Percentiles rank a stretch among this genome's conserved stretches.
Conservation (phyloP, 2,329 filamentous ascomycete species). For the Talaromyces piceae region DNA sequence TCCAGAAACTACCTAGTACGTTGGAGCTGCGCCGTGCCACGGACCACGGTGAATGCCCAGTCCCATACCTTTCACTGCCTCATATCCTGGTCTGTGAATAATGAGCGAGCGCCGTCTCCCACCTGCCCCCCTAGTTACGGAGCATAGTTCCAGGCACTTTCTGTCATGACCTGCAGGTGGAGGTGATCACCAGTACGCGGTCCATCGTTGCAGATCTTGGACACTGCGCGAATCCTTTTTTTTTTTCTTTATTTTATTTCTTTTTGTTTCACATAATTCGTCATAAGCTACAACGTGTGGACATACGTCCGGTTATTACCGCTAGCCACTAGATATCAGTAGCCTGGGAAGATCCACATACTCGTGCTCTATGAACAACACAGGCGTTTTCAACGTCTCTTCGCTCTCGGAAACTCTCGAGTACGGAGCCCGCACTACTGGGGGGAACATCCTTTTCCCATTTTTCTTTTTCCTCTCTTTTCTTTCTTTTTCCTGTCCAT, state of each 20-base stretch:
- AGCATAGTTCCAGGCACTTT: constrained; percentile 8
- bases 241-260: too few relatives aligned
- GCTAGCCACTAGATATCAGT: constrained; percentile 10
- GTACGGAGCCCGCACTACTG: constrained; percentile 7
- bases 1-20: constrained; percentile 1
- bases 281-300: constrained; percentile 8
- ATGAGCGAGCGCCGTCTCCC: neutral
- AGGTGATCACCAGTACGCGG: constrained; percentile 11
- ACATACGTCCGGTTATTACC: constrained; percentile 3
- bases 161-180: constrained; percentile 15
- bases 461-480: neutral
- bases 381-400: constrained; percentile 1
- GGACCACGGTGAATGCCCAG: constrained; percentile 4
- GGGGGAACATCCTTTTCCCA: neutral
- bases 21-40: neutral
- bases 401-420: neutral
- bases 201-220: constrained; percentile 11
- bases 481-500: neutral
- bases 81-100: constrained; percentile 2
- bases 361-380: constrained; percentile 2
- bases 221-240: constrained; percentile 9
- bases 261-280: constrained; percentile 10
- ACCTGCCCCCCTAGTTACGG: neutral
- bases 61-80: constrained; percentile 5
- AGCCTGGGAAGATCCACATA: constrained; percentile 12